Evolutionary conservation across 2,329 filamentous ascomycete genomes (phyloP), one percentile per base, ranked within the genome.

Genomic region (Pezizomycotina sp.): DNA sequence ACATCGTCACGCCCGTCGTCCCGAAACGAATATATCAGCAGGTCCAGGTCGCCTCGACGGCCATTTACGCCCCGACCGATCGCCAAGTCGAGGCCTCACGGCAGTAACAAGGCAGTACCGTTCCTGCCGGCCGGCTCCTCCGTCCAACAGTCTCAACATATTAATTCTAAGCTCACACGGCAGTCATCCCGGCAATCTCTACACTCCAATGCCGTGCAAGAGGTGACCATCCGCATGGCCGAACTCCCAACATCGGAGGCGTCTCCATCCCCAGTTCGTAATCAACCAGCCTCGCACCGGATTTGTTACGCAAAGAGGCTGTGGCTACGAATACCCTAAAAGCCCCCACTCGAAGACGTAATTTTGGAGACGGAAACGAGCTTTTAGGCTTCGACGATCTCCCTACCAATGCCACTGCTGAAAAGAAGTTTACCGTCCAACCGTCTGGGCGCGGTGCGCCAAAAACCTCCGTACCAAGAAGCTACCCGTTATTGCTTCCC

Each of bases 331-430:
- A 77, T 47, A 74, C 77, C 29, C 60, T 92, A 41, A 84, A 70
- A 45, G 78, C 75, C 55, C 82, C 82, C 3, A 65, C 70, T 22
- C 66, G 72, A 25, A 64, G 65, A 42, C 68, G 74, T 28, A 72
- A 80, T 50, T 98, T 91, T 59, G 89, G 89, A 8, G 82, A 93
- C 56, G 89, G 89, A 10, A 78, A 77, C 42, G 89, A 98, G 57
- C 65, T 98, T 21, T 86, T 95, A 49, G 74, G 69, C 2, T 95
- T 98, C 55, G 89, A 98, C 55, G 89, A 98, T 57, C 62, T 98
- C 37, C 86, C 86, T 1, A 95, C 84, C 0, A 93, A 84, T 10
- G 72, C 68, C 8, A 71, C 77, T 42, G 68, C 72, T 9, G 89
- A 98, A 58, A 82, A 74, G 45, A 78, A 72, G 50, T 98, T 72